Evolutionary conservation across 129 eudicot species (phyloP), one percentile per base, ranked within the genome.

Genomic region (Apium graveolens): DNA sequence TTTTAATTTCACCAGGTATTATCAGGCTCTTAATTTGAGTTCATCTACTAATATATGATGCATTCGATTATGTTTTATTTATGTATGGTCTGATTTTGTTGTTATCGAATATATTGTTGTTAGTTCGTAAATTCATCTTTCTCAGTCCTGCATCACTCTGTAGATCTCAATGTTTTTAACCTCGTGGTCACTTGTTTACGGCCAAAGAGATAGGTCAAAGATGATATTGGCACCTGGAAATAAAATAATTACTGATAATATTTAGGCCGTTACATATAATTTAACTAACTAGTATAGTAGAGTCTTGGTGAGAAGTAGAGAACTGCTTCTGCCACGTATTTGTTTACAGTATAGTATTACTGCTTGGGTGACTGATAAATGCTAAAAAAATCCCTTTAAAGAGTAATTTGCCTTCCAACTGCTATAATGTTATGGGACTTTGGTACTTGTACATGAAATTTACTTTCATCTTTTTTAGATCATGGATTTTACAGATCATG

Each of bases 401-500:
- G 45, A 37, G 26, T 70, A 70, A 10, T 16, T 37, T 32, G 42
- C 74, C 27, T 35, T 35, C 11, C 44, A 35, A 34, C 24, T 69
- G 44, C n/a, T 18, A 18, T 37, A 21, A 70, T 45, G 13, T 70
- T 8, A 17, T 37, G 46, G 16, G 43, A 70, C 13, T 35, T 7
- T 20, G 14, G 14, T 70, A 38, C 1, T 16, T 55, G 24, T 20
- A 9, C 51, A 29, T 20, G 16, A 55, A 14, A 62, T 48, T 42
- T n/a, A 74, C 43, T 81, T 79, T 53, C 42, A 80, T 45, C 73
- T 79, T 63, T 78, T 74, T 39, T 84, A 94, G 98, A 83, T 90
- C 45, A 44, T 90, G 81, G 96, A 91, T 86, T 86, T 91, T 81
- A 95, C 90, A 3, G 98, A 95, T 82, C 98, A 95, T 71, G 89